Evolutionary conservation across 331 rosid species (phyloP), one percentile per base, ranked within the genome.

Genomic region (Stylosanthes scabra): DNA sequence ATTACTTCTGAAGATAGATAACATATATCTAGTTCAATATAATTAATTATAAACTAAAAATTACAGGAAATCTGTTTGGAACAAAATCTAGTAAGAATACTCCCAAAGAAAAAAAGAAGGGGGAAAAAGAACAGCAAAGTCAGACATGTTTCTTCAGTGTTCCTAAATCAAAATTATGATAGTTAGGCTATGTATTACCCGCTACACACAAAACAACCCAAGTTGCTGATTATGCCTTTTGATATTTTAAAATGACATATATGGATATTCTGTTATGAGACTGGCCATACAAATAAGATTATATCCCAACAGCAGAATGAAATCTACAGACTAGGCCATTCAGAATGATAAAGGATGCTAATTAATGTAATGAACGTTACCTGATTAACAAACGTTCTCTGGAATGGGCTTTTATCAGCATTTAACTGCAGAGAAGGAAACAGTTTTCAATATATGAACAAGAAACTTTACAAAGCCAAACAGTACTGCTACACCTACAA

Each of bases 331-430:
- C 50, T 44, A 31, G 66, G 77, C 75, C 63, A 80, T 71, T 44
- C 39, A 72, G 59, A 79, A 31, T 63, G 73, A 20, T 6, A 65
- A 40, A 9, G 62, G 52, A 79, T 56, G 68, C 66, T 75, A 64
- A 54, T 52, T 74, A 68, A 66, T 55, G 72, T 46, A 45, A 5
- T 65, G 75, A 40, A 14, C 46, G 52, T 12, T 79, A 96, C 99
- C 98, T 96, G 99, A 81, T 96, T 90, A 78, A 92, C 98, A 87
- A 96, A 96, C 25, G 96, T 96, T 80, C 97, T 87, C 68, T 87
- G 97, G 82, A 92, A 92, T 83, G 98, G 98, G 67, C 99, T 96
- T 89, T 96, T 96, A 34, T 90, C 97, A 64, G 82, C 93, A 86
- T 96, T 96, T 83, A 96, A 86, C 99, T 96, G 98, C 86, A 70